Evolutionary conservation across 1,284 basidiomycete species (phyloP).

Genomic region (Wallemia ichthyophaga): DNA sequence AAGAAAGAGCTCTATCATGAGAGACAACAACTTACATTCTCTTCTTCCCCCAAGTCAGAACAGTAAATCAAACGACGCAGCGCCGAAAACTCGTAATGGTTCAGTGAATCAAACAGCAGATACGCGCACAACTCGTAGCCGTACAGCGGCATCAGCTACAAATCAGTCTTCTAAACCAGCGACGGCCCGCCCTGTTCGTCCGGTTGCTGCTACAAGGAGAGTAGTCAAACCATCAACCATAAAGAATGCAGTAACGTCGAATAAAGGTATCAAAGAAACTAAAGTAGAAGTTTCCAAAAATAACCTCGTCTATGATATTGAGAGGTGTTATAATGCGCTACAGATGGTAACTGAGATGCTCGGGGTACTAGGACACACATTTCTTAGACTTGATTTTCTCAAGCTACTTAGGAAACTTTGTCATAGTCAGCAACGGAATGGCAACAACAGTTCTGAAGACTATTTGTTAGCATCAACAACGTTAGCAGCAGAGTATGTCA

Average conservation of each 20-base stretch:
- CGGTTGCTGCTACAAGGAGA: background rate
- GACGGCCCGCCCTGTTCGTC: background rate
- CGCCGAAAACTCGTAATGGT: background rate
- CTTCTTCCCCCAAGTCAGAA: background rate
- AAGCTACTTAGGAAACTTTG: constrained; percentile 25
- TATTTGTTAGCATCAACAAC: constrained; percentile 33
- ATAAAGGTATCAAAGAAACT: background rate
- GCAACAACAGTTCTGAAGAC: constrained; percentile 18
- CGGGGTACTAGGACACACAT: constrained; percentile 26
- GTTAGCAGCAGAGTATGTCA: constrained; percentile 42
- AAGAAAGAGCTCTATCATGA: background rate
- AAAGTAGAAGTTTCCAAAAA: background rate
- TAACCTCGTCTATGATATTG: background rate
- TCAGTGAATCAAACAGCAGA: background rate
- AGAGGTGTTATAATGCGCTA: background rate
- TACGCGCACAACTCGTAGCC: background rate
- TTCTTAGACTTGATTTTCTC: constrained; percentile 20
- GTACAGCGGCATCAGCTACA: background rate
- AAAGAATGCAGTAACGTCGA: background rate
- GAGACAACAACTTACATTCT: background rate
- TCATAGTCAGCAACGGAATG: constrained; percentile 14
- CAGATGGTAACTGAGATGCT: constrained; percentile 28
- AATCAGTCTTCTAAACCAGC: background rate
- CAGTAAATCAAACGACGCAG: background rate
- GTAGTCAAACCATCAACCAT: background rate